Percentiles rank a stretch among this genome's conserved stretches.
phyloP scores from a whole-genome alignment of 148 eudicot genomes.

The Heliosperma pusillum region DNA sequence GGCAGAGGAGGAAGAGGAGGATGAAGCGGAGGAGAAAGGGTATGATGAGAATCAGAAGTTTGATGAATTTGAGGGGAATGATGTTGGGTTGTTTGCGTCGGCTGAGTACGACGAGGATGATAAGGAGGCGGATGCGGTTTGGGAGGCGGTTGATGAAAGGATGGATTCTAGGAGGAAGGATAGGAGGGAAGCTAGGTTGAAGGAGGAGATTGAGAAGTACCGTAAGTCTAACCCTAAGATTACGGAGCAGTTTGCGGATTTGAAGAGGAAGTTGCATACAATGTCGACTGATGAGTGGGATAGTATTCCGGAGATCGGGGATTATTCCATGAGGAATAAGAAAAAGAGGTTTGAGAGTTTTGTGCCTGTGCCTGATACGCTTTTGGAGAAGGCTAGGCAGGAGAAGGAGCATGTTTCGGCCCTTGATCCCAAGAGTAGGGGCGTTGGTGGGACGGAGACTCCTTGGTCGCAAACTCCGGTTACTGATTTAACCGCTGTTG shows the following conservation, averaged over 20 bases:
- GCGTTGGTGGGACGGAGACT: slow-evolving; percentile 83
- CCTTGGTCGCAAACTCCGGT: slow-evolving; percentile 92
- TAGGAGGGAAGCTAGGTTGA: slow-evolving; percentile 84
- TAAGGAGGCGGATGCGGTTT: slow-evolving; percentile 84
- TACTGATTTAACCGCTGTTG: slow-evolving; percentile 93
- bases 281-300: slow-evolving; percentile 77
- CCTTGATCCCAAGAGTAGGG: slow-evolving; percentile 86
- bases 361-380: slow-evolving; percentile 85
- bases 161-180: slow-evolving; percentile 94
- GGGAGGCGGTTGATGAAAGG: slow-evolving; percentile 76
- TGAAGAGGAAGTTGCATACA: slow-evolving; percentile 74
- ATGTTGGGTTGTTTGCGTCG: slow-evolving; percentile 86
- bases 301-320: slow-evolving; percentile 87
- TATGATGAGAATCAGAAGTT: slow-evolving; percentile 95
- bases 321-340: slow-evolving; percentile 85
- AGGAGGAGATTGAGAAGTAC: slow-evolving; percentile 87
- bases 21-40: slow-evolving; percentile 68
- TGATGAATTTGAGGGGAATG: slow-evolving; percentile 97
- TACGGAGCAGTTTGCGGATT: slow-evolving; percentile 85
- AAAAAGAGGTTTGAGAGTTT: slow-evolving; percentile 90
- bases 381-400: slow-evolving; percentile 93
- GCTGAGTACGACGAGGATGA: slow-evolving; percentile 96
- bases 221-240: slow-evolving; percentile 84
- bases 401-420: slow-evolving; percentile 89
- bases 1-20: slow-evolving; percentile 71